phyloP scores from a whole-genome alignment of 352 stramenopile species.

The Thalassiosira mediterranea region DNA sequence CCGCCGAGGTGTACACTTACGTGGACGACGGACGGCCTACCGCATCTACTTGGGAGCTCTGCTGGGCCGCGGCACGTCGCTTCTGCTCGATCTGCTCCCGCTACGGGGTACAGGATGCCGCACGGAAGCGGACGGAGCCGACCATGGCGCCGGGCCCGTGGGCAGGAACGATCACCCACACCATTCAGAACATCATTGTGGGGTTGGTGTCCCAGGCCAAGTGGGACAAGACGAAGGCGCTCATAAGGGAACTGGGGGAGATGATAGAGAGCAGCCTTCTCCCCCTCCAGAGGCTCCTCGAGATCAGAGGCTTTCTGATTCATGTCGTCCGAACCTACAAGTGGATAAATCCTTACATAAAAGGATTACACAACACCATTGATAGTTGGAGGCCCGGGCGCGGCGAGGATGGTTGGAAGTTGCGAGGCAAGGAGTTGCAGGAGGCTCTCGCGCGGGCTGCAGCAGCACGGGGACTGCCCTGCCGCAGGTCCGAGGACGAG shows the following conservation, averaged over 20 bases:
- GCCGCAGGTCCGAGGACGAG: no score
- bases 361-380: conserved; percentile 60
- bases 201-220: conserved; percentile 1
- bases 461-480: no score
- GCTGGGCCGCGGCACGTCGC: not conserved
- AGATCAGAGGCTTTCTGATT: conserved; percentile 36
- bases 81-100: not conserved
- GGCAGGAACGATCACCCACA: conserved; percentile 7
- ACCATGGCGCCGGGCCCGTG: not conserved
- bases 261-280: conserved; percentile 13
- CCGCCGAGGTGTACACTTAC: conserved; percentile 20
- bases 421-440: no score
- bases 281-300: conserved; percentile 3
- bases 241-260: not conserved
- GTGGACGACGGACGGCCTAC: conserved; percentile 13
- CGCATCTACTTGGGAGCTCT: not conserved
- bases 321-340: conserved; percentile 49
- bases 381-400: conserved; percentile 44
- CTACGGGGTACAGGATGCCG: conserved; percentile 11
- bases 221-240: conserved; percentile 8
- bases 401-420: conserved; percentile 38
- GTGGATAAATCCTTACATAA: conserved; percentile 50
- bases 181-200: not conserved
- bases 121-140: not conserved
- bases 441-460: no score